Base-by-base conservation (phyloP, 2,329 filamentous ascomycete genomes). In the Penicillium vulpinum region DNA sequence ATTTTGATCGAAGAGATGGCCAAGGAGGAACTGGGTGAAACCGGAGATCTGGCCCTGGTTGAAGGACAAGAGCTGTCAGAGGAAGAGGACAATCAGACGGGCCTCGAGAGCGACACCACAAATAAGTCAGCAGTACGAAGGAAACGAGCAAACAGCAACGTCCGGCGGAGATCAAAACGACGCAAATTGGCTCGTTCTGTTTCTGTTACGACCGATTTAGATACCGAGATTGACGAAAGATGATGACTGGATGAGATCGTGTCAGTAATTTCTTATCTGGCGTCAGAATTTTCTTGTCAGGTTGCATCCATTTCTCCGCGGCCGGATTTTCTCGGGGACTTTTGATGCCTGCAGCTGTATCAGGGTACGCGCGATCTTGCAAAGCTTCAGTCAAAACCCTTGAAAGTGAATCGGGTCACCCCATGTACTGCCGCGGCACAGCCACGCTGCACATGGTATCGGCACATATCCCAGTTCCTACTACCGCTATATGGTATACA, bases 1-100 rank as follows among this genome's bases (percentile, higher is more conserved):
- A 81, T 88, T 15, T 63, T 88, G 33, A 67, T 87, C 26, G 85
- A 88, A 70, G 85, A 88, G 67, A 75, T 80, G 22, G 78, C 78
- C 0, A 75, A 72, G 39, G 78, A 81, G 40, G 66, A 75, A 4
- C 67, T 88, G 18, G 84, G 83, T 2, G 74, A 81, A 48, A 85
- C 80, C 2, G 85, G 85, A 0, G 82, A 87, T 69, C 68, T 86
- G 62, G 81, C 80, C 0, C 79, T 87, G 53, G 75, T 84, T 3
- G 83, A 86, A 63, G 76, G 74, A 9, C 74, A 77, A 56, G 70
- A 67, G 40, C 54, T 67, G 16, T 60, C 59, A 21, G 63, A 64
- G 22, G 60, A 65, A 40, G 68, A 70, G 15, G 60, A 55, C 10
- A 39, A 59, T 16, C 33, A 31, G 18, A 18, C 40, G 44, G 21